phyloP scores from a whole-genome alignment of 169 alveolate species.

The Amoebophrya sp. region DNA sequence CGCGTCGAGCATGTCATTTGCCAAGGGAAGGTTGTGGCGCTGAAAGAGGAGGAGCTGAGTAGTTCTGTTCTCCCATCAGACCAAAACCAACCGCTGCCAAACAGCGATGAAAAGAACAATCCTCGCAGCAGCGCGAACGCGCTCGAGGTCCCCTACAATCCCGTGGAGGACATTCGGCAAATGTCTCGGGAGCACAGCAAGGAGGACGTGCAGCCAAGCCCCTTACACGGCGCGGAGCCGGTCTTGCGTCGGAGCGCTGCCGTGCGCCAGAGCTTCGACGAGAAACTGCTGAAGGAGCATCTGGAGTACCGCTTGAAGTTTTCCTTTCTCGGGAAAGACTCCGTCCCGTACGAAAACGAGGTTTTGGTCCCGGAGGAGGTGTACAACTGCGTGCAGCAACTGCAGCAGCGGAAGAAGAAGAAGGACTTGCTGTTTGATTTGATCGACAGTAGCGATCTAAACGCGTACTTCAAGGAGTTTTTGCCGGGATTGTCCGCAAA shows the following conservation, averaged over 20 bases:
- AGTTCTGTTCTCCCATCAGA: neutral
- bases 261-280: conserved; percentile 43
- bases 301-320: conserved; percentile 64
- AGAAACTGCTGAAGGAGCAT: conserved; percentile 37
- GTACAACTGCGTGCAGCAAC: neutral
- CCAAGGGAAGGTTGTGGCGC: conserved; percentile 35
- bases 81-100: no score
- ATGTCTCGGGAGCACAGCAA: neutral
- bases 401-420: neutral
- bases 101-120: conserved; percentile 32
- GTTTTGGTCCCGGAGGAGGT: neutral
- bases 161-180: neutral
- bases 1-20: conserved; percentile 92
- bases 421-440: neutral
- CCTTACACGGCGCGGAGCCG: neutral
- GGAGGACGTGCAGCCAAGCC: neutral
- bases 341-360: conserved; percentile 48
- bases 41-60: conserved; percentile 29
- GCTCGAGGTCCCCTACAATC: conserved; percentile 38
- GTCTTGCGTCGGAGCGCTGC: neutral
- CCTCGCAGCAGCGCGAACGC: neutral
- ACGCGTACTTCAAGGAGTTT: conserved; percentile 89
- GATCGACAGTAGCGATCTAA: conserved; percentile 58
- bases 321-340: conserved; percentile 95
- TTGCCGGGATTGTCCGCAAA: conserved; percentile 98